These are phyloP conservation scores for Taphrina flavorubra DNA, from an alignment of 1,139 yeast genomes.

Conservation along the genomic window DNA sequence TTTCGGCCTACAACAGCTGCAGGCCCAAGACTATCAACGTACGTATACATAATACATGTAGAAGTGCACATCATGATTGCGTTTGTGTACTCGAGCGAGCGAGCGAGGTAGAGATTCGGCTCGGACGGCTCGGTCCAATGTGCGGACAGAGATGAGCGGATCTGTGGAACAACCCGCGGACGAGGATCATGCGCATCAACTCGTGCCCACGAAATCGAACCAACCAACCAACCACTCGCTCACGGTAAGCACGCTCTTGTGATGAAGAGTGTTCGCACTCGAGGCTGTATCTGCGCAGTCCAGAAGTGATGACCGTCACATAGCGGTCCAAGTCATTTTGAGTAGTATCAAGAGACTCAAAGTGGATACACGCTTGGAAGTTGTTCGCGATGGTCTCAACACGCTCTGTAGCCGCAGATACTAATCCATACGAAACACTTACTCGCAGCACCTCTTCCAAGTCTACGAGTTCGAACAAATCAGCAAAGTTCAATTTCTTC, in stretches of 20 bases:
- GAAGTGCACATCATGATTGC: too few species aligned
- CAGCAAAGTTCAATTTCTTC: slow-evolving; percentile 28
- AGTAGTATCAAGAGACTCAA: too few species aligned
- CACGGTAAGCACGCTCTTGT: neutral
- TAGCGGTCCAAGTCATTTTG: too few species aligned
- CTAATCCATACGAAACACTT: slow-evolving; percentile 19
- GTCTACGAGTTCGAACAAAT: slow-evolving; percentile 13
- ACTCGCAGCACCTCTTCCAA: slow-evolving; percentile 9
- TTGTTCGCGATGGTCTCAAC: slow-evolving; percentile 19
- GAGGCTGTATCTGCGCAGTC: neutral
- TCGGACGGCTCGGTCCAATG: neutral
- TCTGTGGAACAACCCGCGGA: neutral
- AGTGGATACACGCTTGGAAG: too few species aligned
- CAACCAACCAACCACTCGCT: neutral
- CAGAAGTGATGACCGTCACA: too few species aligned
- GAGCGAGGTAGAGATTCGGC: neutral
- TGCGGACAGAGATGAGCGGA: neutral
- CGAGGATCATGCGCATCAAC: neutral
- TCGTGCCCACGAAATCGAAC: neutral
- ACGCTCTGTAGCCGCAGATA: slow-evolving; percentile 18
- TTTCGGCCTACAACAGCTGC: too few species aligned
- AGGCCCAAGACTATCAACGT: too few species aligned
- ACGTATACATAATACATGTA: too few species aligned
- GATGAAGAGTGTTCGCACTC: neutral
- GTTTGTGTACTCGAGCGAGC: too few species aligned